Conservation (phyloP, 441 rosid genomes). For the Euphorbia schlechtendalii region DNA sequence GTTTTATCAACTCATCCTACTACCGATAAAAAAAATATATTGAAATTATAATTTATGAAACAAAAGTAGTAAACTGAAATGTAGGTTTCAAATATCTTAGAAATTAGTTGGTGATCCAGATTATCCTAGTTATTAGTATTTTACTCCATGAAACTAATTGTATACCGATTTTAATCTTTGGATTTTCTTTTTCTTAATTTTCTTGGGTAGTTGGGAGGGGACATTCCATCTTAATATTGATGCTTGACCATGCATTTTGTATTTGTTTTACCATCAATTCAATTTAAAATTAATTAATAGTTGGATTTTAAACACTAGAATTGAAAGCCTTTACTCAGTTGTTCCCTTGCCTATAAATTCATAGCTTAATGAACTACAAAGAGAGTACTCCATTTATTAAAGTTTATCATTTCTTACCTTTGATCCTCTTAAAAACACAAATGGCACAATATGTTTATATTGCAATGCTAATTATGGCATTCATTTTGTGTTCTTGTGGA, state of each 20-base stretch:
- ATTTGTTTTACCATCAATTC: not conserved
- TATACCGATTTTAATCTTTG: not conserved
- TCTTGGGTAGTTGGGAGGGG: not conserved
- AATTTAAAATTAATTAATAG: not conserved
- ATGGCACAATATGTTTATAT: constrained; percentile 21
- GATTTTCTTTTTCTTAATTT: not conserved
- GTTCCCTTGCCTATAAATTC: not conserved
- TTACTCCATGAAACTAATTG: too few relatives aligned
- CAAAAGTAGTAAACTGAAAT: not conserved
- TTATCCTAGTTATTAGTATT: too few relatives aligned
- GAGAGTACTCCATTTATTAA: not conserved
- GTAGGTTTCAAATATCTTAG: not conserved
- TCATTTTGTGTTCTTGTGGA: constrained; percentile 11
- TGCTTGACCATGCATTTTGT: not conserved
- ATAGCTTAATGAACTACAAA: not conserved
- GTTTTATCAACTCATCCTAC: too few relatives aligned
- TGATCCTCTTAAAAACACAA: not conserved
- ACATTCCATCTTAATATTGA: constrained; percentile 11
- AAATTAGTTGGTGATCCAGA: not conserved
- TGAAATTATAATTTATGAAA: too few relatives aligned
- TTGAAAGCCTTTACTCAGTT: not conserved
- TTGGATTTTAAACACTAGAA: not conserved
- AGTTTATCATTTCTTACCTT: not conserved
- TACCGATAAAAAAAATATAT: too few relatives aligned
- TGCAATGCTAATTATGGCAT: constrained; percentile 7